A percentile compares a stretch with the other conserved stretches of the same genome.
phyloP scores from a whole-genome alignment of 352 stramenopile genomes.

The Pythium scleroteichum region DNA sequence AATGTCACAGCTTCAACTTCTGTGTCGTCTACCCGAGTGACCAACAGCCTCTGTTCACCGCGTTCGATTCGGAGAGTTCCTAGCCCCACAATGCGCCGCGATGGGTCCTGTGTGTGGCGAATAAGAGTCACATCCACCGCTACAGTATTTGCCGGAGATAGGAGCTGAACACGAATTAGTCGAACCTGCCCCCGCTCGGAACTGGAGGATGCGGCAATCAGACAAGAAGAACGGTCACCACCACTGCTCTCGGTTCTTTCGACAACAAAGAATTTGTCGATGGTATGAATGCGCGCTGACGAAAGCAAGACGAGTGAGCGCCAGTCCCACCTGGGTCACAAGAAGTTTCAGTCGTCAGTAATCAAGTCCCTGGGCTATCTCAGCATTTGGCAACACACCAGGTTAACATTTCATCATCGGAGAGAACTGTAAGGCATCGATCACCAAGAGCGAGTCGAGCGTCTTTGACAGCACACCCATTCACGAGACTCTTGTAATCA shows the following conservation, averaged over 20 bases:
- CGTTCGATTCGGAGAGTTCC: not conserved
- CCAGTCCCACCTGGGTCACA: constrained; percentile 31
- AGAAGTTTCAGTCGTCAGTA: not conserved
- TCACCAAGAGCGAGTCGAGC: constrained; percentile 6
- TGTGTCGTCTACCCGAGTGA: not conserved
- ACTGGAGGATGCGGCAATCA: not conserved
- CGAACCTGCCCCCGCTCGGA: no score
- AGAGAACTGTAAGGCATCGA: constrained; percentile 25
- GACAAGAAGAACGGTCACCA: not conserved
- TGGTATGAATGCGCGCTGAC: not conserved
- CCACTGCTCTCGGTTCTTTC: not conserved
- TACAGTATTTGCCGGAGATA: not conserved
- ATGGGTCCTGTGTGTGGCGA: no score
- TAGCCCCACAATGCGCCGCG: no score
- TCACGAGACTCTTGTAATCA: constrained; percentile 5
- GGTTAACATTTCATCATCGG: constrained; percentile 8
- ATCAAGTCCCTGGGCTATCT: not conserved
- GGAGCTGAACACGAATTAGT: not conserved
- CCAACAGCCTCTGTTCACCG: not conserved
- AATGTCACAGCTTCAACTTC: not conserved
- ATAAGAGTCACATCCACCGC: no score
- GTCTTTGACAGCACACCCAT: constrained; percentile 15
- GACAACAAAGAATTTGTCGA: constrained; percentile 4
- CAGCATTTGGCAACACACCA: constrained; percentile 11
- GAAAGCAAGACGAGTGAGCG: constrained; percentile 16